These are phyloP conservation scores for Aspergillus conjunctus DNA, from an alignment of 495 filamentous ascomycete genomes.

Conservation along the genomic window DNA sequence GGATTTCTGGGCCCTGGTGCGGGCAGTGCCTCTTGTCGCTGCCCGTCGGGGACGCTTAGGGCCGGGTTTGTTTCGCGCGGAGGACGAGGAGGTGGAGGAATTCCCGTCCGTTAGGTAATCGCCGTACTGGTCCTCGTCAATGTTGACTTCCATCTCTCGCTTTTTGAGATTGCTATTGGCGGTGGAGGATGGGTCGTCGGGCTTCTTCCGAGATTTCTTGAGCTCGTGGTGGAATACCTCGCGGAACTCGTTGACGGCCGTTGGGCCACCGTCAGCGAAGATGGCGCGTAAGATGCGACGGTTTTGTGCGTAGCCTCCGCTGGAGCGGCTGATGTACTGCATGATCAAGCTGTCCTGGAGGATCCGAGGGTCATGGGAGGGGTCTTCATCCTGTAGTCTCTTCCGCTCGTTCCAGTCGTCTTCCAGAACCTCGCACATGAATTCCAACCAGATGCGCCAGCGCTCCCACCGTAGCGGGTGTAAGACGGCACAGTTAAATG, in stretches of 20 bases:
- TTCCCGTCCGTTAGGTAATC: conserved; percentile 56
- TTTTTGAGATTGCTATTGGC: conserved; percentile 39
- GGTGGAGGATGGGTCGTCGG: not conserved
- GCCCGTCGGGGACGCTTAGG: conserved; percentile 27
- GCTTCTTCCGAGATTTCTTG: conserved; percentile 31
- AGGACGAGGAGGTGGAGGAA: conserved; percentile 12
- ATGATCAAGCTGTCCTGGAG: conserved; percentile 57
- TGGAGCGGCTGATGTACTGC: conserved; percentile 49
- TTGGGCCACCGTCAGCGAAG: conserved; percentile 60
- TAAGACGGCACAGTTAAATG: conserved; percentile 82
- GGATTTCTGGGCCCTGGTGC: not conserved
- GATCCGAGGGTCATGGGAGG: conserved; percentile 19
- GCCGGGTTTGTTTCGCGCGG: conserved; percentile 13
- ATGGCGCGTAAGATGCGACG: conserved; percentile 63
- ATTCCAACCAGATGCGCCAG: conserved; percentile 82
- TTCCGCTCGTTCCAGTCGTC: conserved; percentile 68
- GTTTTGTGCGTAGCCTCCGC: conserved; percentile 40
- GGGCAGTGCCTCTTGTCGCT: not conserved
- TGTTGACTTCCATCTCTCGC: conserved; percentile 53
- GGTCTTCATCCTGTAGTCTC: conserved; percentile 31
- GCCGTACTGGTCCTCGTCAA: conserved; percentile 59
- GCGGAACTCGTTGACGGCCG: conserved; percentile 54
- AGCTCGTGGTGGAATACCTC: conserved; percentile 65
- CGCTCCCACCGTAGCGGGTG: conserved; percentile 72
- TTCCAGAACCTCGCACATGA: conserved; percentile 77